These are phyloP conservation scores for Rhizopogon vesiculosus DNA, from an alignment of 768 basidiomycete genomes.

Conservation along the genomic window DNA sequence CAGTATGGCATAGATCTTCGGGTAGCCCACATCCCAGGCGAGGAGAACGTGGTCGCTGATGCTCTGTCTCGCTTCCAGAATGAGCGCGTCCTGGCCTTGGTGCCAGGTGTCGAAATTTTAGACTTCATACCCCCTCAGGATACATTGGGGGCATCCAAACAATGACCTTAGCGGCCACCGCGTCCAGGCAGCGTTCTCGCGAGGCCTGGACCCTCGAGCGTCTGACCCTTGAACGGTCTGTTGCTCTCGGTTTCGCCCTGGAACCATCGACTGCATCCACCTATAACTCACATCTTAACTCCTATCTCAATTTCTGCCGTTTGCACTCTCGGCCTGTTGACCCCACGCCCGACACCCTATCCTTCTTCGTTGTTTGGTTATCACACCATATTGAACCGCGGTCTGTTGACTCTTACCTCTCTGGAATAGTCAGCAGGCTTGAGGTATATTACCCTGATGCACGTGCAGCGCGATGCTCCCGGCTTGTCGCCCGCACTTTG, in stretches of 20 bases:
- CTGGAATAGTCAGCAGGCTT: conserved; percentile 31
- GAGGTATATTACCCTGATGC: conserved; percentile 25
- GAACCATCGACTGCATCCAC: conserved; percentile 5
- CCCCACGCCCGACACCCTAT: conserved; percentile 33
- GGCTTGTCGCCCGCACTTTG: neutral
- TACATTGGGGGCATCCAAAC: conserved; percentile 19
- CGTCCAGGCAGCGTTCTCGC: neutral
- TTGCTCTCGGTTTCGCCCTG: conserved; percentile 28
- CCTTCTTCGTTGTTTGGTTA: conserved; percentile 31
- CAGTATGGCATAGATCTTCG: conserved; percentile 13
- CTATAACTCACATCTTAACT: conserved; percentile 32
- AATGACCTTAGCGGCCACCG: neutral
- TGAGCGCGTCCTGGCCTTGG: neutral
- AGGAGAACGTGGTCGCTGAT: conserved; percentile 21
- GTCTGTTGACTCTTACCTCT: conserved; percentile 32
- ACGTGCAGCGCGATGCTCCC: conserved; percentile 6
- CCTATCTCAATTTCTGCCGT: conserved; percentile 31
- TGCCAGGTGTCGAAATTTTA: neutral
- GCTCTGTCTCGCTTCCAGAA: neutral
- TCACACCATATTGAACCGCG: conserved; percentile 30
- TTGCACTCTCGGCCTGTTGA: conserved; percentile 28
- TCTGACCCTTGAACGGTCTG: conserved; percentile 17
- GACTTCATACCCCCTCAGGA: conserved; percentile 17
- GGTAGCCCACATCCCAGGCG: conserved; percentile 18
- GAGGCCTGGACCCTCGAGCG: conserved; percentile 26